Evolutionary conservation across 2,329 filamentous ascomycete genomes (phyloP).

Genomic region (Trichoderma sp.): DNA sequence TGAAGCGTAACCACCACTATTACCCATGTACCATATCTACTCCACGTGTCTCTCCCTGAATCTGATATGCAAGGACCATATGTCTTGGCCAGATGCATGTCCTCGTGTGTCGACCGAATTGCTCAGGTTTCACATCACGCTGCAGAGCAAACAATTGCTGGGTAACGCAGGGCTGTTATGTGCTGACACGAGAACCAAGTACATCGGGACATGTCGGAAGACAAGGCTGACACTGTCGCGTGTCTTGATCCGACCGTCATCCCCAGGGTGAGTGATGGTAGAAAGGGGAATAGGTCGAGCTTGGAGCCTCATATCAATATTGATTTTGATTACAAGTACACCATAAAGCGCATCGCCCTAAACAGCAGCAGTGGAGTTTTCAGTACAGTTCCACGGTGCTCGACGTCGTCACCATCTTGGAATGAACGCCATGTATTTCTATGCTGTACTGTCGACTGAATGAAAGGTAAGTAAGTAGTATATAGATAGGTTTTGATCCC

Average conservation of each 20-base stretch:
- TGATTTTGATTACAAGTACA: not conserved
- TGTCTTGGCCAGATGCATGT: not conserved
- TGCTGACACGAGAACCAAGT: too few species aligned
- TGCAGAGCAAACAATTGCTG: not conserved
- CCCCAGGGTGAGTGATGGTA: too few species aligned
- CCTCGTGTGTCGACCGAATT: slow-evolving; percentile 8
- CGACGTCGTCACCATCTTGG: not conserved
- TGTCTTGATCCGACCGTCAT: not conserved
- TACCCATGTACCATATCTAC: not conserved
- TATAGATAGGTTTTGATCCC: slow-evolving; percentile 12
- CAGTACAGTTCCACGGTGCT: too few species aligned
- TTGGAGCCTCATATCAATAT: not conserved
- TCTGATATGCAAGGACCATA: slow-evolving; percentile 5
- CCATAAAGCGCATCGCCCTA: too few species aligned
- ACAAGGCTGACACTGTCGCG: too few species aligned
- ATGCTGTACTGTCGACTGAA: slow-evolving; percentile 24
- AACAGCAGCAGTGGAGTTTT: too few species aligned
- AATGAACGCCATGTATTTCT: slow-evolving; percentile 26
- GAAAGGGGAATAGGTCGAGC: too few species aligned
- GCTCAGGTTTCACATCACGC: slow-evolving; percentile 3
- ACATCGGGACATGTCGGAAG: slow-evolving; percentile 4
- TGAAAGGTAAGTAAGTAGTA: slow-evolving; percentile 21
- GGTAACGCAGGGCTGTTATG: too few species aligned
- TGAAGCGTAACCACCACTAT: not conserved
- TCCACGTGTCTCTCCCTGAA: not conserved